These are phyloP conservation scores for Yamadazyma atmosphaerica DNA, from an alignment of 1,139 yeast genomes.

Conservation along the genomic window DNA sequence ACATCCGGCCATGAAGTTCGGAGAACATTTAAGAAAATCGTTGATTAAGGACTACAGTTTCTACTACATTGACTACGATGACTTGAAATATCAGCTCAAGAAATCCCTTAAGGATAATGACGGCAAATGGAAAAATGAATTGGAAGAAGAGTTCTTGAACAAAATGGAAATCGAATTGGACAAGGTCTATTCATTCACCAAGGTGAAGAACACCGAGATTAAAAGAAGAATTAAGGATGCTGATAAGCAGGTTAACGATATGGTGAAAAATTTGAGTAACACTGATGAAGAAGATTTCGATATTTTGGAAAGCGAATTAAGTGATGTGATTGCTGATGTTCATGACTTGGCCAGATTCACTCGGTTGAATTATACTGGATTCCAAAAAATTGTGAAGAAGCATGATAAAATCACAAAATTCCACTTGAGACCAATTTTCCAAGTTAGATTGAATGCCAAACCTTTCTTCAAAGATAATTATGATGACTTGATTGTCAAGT, in stretches of 20 bases:
- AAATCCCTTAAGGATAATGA: slow-evolving; percentile 58
- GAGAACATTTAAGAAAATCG: slow-evolving; percentile 72
- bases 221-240: slow-evolving; percentile 79
- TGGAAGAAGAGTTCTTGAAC: slow-evolving; percentile 79
- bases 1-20: slow-evolving; percentile 82
- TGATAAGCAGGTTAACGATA: slow-evolving; percentile 64
- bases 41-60: slow-evolving; percentile 82
- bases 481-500: slow-evolving; percentile 82
- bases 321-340: slow-evolving; percentile 94
- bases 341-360: slow-evolving; percentile 95
- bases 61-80: slow-evolving; percentile 89
- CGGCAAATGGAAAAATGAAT: slow-evolving; percentile 65
- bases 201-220: slow-evolving; percentile 82
- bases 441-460: slow-evolving; percentile 86
- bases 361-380: slow-evolving; percentile 90
- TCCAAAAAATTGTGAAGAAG: slow-evolving; percentile 92
- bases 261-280: slow-evolving; percentile 42
- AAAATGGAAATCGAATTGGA: slow-evolving; percentile 79
- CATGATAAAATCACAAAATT: slow-evolving; percentile 90
- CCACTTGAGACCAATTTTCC: slow-evolving; percentile 86
- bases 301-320: slow-evolving; percentile 84
- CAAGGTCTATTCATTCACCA: slow-evolving; percentile 87
- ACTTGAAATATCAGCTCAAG: slow-evolving; percentile 77
- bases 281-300: slow-evolving; percentile 83
- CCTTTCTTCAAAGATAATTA: slow-evolving; percentile 96